Conservation (phyloP, 129 eudicot genomes). For the Helianthus tuberosus region DNA sequence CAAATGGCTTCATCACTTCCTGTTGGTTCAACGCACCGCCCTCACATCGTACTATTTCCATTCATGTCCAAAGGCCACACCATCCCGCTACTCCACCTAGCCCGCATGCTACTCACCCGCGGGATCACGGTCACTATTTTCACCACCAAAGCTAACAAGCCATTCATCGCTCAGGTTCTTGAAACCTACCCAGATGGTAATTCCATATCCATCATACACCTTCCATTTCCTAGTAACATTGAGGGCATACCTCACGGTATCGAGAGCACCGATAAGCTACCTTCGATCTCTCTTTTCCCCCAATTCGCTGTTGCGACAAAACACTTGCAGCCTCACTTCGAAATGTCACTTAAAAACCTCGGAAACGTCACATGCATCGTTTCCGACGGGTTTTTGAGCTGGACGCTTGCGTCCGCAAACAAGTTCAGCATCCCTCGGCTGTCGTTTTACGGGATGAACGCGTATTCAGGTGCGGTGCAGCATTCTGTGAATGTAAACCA, state of each 20-base stretch:
- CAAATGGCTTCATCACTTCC: conserved; percentile 26
- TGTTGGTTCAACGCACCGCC: conserved; percentile 21
- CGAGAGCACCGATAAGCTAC: conserved; percentile 83
- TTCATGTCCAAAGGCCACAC: conserved; percentile 93
- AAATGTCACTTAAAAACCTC: conserved; percentile 37
- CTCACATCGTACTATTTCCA: conserved; percentile 60
- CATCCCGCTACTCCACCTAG: conserved; percentile 65
- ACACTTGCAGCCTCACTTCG: conserved; percentile 61
- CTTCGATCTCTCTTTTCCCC: conserved; percentile 63
- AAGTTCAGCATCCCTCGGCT: conserved; percentile 66
- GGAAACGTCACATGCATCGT: conserved; percentile 43
- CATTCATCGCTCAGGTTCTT: conserved; percentile 55
- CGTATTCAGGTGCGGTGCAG: conserved; percentile 9
- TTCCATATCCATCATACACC: conserved; percentile 27
- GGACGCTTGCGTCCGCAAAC: conserved; percentile 67
- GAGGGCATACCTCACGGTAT: conserved; percentile 48
- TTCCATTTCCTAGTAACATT: conserved; percentile 51
- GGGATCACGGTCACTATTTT: conserved; percentile 48
- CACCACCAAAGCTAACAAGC: conserved; percentile 65
- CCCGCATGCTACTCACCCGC: conserved; percentile 47
- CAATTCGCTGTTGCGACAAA: conserved; percentile 48
- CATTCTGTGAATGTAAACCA: neutral
- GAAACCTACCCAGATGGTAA: conserved; percentile 1
- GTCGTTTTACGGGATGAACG: conserved; percentile 51
- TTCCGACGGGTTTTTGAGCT: conserved; percentile 61